Evolutionary conservation across 148 eudicot genomes (phyloP).

Genomic region (Simmondsia chinensis): DNA sequence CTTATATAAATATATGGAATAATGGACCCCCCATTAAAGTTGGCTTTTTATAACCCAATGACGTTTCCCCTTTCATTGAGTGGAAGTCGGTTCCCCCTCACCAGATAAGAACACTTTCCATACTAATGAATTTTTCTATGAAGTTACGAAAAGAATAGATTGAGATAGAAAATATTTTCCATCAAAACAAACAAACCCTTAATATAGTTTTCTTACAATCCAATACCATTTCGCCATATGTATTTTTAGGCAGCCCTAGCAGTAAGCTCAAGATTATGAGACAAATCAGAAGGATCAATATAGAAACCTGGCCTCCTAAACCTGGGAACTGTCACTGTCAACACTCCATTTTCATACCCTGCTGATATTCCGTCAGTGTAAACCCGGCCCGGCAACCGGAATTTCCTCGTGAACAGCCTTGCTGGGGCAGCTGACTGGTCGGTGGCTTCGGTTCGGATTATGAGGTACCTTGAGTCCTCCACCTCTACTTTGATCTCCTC

Average conservation of each 20-base stretch:
- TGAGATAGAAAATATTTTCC: too few species aligned
- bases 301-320: conserved; percentile 44
- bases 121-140: too few species aligned
- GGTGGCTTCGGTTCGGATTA: conserved; percentile 38
- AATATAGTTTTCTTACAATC: too few species aligned
- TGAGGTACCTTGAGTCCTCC: conserved; percentile 62
- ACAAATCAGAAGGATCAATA: conserved; percentile 39
- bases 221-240: too few species aligned
- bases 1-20: too few species aligned
- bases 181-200: too few species aligned
- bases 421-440: conserved; percentile 14
- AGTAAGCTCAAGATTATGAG: conserved; percentile 14
- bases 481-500: conserved; percentile 66
- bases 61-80: too few species aligned
- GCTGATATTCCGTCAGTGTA: conserved; percentile 61
- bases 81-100: too few species aligned
- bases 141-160: too few species aligned
- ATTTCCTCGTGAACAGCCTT: conserved; percentile 50
- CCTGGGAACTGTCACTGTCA: conserved; percentile 69
- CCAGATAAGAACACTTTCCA: too few species aligned
- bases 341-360: conserved; percentile 56
- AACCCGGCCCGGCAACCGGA: conserved; percentile 45
- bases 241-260: conserved; percentile 63
- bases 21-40: too few species aligned
- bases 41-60: too few species aligned